A percentile compares a stretch with the other conserved stretches of the same genome.
Conservation (phyloP, 495 filamentous ascomycete species). For the Glonium stellatum region DNA sequence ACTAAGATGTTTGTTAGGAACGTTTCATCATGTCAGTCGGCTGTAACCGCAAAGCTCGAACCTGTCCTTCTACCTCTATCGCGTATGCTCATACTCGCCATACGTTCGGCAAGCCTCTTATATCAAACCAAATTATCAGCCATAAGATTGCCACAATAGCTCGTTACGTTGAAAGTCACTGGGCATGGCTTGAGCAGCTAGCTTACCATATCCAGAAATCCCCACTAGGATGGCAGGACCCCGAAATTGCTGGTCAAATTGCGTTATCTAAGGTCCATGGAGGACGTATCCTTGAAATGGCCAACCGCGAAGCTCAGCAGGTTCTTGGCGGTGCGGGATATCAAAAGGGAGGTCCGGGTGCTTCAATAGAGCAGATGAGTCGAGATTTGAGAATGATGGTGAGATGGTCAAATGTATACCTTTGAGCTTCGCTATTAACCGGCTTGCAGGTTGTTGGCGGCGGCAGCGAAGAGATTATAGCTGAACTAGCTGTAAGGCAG, state of each 20-base stretch:
- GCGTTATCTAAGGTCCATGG: conserved; percentile 51
- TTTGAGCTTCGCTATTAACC: not conserved
- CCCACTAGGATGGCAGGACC: conserved; percentile 32
- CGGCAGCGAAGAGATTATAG: conserved; percentile 53
- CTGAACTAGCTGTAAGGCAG: conserved; percentile 46
- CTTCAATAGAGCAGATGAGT: conserved; percentile 50
- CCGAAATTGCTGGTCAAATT: conserved; percentile 35
- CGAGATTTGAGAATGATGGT: conserved; percentile 49
- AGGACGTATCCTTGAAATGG: conserved; percentile 49
- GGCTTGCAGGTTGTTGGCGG: conserved; percentile 43
- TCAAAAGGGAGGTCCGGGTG: conserved; percentile 46
- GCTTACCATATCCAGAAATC: conserved; percentile 34
- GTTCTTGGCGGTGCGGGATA: conserved; percentile 54
- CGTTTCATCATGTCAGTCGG: conserved; percentile 36
- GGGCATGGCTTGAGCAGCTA: conserved; percentile 45
- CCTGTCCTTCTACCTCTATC: conserved; percentile 30
- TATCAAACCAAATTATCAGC: conserved; percentile 35
- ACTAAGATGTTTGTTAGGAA: conserved; percentile 25
- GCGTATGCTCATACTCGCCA: conserved; percentile 35
- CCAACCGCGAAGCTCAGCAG: conserved; percentile 54
- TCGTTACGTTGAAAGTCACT: conserved; percentile 36
- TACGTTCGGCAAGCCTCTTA: conserved; percentile 37
- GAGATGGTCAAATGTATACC: not conserved
- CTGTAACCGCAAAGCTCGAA: conserved; percentile 36
- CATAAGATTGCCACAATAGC: conserved; percentile 35